Evolutionary conservation across 805 yeast genomes (phyloP), one percentile per base, ranked within the genome.

Genomic region (Yarrowia sp.): DNA sequence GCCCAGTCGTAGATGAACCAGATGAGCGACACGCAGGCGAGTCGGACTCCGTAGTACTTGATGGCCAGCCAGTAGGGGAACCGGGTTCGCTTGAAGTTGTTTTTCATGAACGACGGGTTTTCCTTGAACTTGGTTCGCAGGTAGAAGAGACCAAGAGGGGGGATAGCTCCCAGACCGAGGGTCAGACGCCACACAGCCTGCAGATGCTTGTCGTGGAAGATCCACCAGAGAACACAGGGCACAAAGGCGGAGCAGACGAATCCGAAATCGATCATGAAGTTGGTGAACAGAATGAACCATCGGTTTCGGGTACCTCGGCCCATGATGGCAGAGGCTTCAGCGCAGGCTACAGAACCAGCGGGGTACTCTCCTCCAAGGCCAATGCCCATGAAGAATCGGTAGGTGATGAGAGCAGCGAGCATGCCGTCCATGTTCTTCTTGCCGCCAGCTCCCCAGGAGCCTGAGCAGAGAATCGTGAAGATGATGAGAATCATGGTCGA

Each of bases 301-400:
- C 97, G 84, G 80, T 93, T 92, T 82, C 98, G 89, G 71, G 84
- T 83, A 69, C 97, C 97, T 16, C 87, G 83, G 22, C 93, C 90
- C 73, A 92, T 81, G 71, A 86, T 80, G 69, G 90, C 87, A 56
- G 96, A 87, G 45, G 96, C 95, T 78, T 93, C 98, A 40, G 97
- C 93, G 73, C 96, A 91, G 42, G 97, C 96, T n/a, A 93, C 94
- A 7, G 97, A 89, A 56, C 97, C 93, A 12, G 96, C 89, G 55
- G 97, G 97, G 77, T 93, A 93, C 79, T 93, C 98, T 64, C 96
- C 93, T 74, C 98, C 98, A 73, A 94, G 90, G 74, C 93, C 96
- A 71, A 91, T 82, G 79, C 98, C 98, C 64, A 93, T 80, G 79
- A 93, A 89, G 78, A 91, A 91, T 78, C 98, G 85, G 77, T 89